A percentile compares a stretch with the other conserved stretches of the same genome.
These are phyloP conservation scores for Cymodocea nodosa DNA, from an alignment of 116 monocot species.

Conservation along the genomic window DNA sequence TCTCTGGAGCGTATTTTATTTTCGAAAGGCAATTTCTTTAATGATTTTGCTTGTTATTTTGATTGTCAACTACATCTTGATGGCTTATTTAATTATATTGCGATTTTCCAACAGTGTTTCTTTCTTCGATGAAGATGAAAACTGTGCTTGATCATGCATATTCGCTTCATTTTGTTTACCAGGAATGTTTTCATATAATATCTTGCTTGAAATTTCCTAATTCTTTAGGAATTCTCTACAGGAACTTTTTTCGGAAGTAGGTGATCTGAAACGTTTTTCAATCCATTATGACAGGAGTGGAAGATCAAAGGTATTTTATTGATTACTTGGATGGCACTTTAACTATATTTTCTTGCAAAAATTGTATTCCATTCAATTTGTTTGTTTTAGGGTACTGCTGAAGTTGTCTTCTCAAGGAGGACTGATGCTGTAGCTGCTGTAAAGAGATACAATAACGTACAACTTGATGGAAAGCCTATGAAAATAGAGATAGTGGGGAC, in stretches of 20 bases:
- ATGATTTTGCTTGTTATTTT: too few relatives aligned
- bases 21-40: too few relatives aligned
- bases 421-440: slow-evolving; percentile 76
- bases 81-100: too few relatives aligned
- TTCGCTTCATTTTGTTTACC: too few relatives aligned
- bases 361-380: neutral
- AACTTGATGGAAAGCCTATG: slow-evolving; percentile 97
- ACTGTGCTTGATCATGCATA: too few relatives aligned
- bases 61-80: too few relatives aligned
- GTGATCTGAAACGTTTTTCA: slow-evolving; percentile 66
- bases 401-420: slow-evolving; percentile 78
- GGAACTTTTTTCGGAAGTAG: slow-evolving; percentile 94
- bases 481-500: slow-evolving; percentile 78
- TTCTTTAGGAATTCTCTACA: slow-evolving; percentile 11
- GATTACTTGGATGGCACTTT: neutral
- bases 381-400: slow-evolving; percentile 29
- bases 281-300: slow-evolving; percentile 92
- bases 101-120: too few relatives aligned
- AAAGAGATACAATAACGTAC: slow-evolving; percentile 94
- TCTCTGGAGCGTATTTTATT: too few relatives aligned
- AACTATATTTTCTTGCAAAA: neutral
- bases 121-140: too few relatives aligned
- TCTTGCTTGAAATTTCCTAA: neutral
- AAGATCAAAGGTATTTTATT: slow-evolving; percentile 66
- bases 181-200: too few relatives aligned